phyloP scores from a whole-genome alignment of 768 basidiomycete genomes.

The Arthromyces matolae region DNA sequence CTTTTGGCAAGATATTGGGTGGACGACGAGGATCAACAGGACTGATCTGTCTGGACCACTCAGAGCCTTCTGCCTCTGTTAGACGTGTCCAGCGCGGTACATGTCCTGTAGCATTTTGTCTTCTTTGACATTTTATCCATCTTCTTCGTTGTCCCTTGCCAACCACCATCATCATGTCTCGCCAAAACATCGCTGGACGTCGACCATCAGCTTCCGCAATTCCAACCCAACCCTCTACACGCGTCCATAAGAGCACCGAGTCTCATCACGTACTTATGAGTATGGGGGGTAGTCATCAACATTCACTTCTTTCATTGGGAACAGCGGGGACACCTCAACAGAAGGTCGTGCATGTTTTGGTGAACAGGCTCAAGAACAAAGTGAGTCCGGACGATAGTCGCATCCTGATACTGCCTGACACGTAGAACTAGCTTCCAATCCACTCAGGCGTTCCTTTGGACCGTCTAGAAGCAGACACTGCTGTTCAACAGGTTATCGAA shows the following conservation, averaged over 20 bases:
- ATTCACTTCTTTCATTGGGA: constrained; percentile 31
- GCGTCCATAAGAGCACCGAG: constrained; percentile 50
- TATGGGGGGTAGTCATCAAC: constrained; percentile 22
- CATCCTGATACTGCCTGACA: constrained; percentile 9
- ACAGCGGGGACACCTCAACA: constrained; percentile 63
- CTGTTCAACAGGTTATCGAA: constrained; percentile 72
- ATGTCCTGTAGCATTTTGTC: background rate
- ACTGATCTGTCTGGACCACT: constrained; percentile 21
- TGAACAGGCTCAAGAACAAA: constrained; percentile 79
- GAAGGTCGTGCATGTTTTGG: constrained; percentile 76
- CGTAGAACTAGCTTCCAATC: constrained; percentile 64
- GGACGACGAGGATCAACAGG: constrained; percentile 20
- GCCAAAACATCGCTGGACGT: constrained; percentile 44
- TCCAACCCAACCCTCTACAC: constrained; percentile 25
- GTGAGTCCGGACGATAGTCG: constrained; percentile 33
- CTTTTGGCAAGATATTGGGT: constrained; percentile 18
- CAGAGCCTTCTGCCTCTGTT: constrained; percentile 11
- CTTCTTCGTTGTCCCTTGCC: constrained; percentile 1
- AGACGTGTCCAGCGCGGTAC: constrained; percentile 13
- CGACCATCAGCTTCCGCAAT: constrained; percentile 59
- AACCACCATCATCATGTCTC: constrained; percentile 11
- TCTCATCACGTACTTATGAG: constrained; percentile 43
- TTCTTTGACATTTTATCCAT: constrained; percentile 4
- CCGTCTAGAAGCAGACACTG: constrained; percentile 69
- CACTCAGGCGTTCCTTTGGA: constrained; percentile 75